Conservation (phyloP, 148 eudicot species). For the Rhododendron molle region DNA sequence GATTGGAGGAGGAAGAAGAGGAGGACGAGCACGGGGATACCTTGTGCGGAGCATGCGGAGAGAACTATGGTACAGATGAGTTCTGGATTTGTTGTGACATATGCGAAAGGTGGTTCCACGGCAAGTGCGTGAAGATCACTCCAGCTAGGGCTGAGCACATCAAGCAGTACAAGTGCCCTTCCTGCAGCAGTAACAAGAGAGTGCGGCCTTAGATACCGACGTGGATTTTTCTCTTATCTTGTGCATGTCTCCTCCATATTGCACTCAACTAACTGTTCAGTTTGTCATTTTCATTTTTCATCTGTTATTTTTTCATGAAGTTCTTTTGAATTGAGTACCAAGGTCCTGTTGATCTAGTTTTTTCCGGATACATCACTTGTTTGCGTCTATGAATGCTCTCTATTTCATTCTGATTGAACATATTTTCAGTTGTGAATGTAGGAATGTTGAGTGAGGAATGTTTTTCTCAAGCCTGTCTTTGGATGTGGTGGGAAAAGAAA, state of each 20-base stretch:
- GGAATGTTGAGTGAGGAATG: neutral
- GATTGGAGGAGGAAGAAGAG: slow-evolving; percentile 41
- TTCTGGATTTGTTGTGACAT: slow-evolving; percentile 65
- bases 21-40: slow-evolving; percentile 60
- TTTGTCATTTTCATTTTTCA: slow-evolving; percentile 1
- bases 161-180: slow-evolving; percentile 63
- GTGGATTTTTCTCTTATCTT: neutral
- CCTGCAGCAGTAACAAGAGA: slow-evolving; percentile 46
- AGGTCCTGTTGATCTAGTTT: slow-evolving; percentile 7
- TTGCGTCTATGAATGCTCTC: neutral
- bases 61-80: slow-evolving; percentile 51
- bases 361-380: neutral
- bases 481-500: neutral
- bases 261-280: slow-evolving; percentile 15
- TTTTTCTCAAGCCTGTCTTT: neutral
- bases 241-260: neutral
- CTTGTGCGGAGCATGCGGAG: slow-evolving; percentile 58
- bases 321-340: neutral
- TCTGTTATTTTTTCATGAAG: neutral
- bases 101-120: slow-evolving; percentile 71
- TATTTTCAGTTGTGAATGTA: neutral
- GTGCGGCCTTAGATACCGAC: slow-evolving; percentile 29
- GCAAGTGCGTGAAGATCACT: slow-evolving; percentile 65
- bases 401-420: slow-evolving; percentile 4
- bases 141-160: slow-evolving; percentile 65